A percentile compares a stretch with the other conserved stretches of the same genome.
Evolutionary conservation across 768 basidiomycete genomes (phyloP).

Genomic region (Calocera viscosa): DNA sequence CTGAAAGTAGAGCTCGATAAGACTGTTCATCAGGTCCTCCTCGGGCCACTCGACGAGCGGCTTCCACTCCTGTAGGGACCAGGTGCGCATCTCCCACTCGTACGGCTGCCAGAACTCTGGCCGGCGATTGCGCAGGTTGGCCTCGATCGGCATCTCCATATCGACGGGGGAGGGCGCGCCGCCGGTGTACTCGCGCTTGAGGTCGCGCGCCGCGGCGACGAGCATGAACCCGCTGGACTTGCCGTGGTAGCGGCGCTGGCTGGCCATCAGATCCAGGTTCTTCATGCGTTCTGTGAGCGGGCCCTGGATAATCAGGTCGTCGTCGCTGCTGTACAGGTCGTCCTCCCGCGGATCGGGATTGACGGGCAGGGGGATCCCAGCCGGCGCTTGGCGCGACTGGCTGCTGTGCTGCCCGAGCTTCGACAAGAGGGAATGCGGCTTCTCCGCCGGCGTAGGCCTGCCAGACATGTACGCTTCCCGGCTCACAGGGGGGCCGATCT

Average conservation of each 20-base stretch:
- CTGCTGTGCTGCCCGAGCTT: conserved; percentile 16
- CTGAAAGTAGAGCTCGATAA: conserved; percentile 56
- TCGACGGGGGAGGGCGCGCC: conserved; percentile 24
- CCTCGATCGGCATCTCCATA: conserved; percentile 7
- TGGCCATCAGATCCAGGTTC: conserved; percentile 25
- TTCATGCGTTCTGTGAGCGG: conserved; percentile 25
- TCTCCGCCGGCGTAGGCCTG: conserved; percentile 21
- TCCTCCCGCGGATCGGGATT: conserved; percentile 18
- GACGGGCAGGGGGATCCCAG: conserved; percentile 16
- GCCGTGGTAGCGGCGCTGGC: conserved; percentile 38
- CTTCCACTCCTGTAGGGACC: conserved; percentile 18
- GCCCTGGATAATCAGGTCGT: conserved; percentile 17
- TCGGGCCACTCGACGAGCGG: conserved; percentile 43
- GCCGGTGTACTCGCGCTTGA: conserved; percentile 49
- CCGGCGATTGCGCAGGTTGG: conserved; percentile 29
- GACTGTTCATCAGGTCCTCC: conserved; percentile 37
- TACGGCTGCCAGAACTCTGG: conserved; percentile 41
- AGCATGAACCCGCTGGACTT: conserved; percentile 45
- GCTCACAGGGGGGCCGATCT: conserved; percentile 24
- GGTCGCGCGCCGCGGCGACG: conserved; percentile 42
- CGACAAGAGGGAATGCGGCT: conserved; percentile 22
- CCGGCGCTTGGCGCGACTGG: conserved; percentile 18
- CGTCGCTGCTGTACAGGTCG: conserved; percentile 21
- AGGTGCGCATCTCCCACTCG: conserved; percentile 28
- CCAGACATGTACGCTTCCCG: conserved; percentile 18